phyloP scores from a whole-genome alignment of 805 yeast species.

The Saccharomyces jurei region DNA sequence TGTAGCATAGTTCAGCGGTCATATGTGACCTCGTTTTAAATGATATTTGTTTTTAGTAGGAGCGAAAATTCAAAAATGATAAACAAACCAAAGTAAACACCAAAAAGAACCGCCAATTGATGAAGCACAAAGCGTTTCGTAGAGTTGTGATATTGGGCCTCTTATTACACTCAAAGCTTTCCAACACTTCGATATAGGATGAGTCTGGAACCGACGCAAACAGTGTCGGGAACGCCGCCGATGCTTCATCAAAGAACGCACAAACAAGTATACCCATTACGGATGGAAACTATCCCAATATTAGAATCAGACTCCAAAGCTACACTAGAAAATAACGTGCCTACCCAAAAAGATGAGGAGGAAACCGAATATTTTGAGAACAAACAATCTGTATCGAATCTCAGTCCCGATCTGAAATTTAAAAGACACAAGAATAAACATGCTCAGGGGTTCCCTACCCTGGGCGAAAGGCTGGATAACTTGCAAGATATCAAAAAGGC shows the following conservation, averaged over 20 bases:
- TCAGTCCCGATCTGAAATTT: conserved; percentile 28
- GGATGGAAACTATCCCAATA: conserved; percentile 21
- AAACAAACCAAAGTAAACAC: not conserved
- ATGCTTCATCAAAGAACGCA: not conserved
- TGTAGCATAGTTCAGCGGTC: not conserved
- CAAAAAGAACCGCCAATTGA: not conserved
- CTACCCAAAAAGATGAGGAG: not conserved
- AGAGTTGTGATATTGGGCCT: not conserved
- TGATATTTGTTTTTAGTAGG: not conserved
- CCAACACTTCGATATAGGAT: not conserved
- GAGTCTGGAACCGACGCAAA: not conserved
- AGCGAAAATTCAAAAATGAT: not conserved
- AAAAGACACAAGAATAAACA: conserved; percentile 25
- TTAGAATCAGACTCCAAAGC: conserved; percentile 1
- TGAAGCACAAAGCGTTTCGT: not conserved
- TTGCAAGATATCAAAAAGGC: conserved; percentile 24
- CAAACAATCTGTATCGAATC: conserved; percentile 13
- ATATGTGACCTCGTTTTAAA: not conserved
- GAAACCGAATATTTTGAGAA: conserved; percentile 3
- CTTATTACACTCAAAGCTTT: not conserved
- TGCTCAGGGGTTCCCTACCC: conserved; percentile 18
- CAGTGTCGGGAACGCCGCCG: not conserved
- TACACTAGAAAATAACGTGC: not conserved
- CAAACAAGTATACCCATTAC: conserved; percentile 17
- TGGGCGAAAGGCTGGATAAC: conserved; percentile 27